Evolutionary conservation across 2,329 filamentous ascomycete species (phyloP).

Genomic region (Microdochium trichocladiopsis): DNA sequence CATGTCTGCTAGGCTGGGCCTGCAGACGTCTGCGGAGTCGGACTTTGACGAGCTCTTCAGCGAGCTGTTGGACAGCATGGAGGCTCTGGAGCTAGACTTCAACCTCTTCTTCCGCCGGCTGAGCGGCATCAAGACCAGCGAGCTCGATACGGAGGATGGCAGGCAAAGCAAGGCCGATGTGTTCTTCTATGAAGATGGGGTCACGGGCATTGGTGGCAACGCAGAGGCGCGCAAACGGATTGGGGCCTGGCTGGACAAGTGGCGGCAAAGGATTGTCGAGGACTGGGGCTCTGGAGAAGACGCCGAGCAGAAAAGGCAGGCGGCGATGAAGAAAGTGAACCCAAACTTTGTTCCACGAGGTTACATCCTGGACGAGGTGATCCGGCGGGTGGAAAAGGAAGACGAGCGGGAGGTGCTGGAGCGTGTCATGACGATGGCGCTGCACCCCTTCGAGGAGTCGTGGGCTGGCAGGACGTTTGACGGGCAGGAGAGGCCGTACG

Average conservation of each 20-base stretch:
- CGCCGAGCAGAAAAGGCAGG: slow-evolving; percentile 55
- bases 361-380: slow-evolving; percentile 92
- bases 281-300: slow-evolving; percentile 54
- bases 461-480: slow-evolving; percentile 53
- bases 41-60: slow-evolving; percentile 81
- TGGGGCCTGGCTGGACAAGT: slow-evolving; percentile 74
- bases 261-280: slow-evolving; percentile 63
- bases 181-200: slow-evolving; percentile 77
- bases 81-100: slow-evolving; percentile 81
- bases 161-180: slow-evolving; percentile 57
- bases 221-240: slow-evolving; percentile 60
- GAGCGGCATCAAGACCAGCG: slow-evolving; percentile 51
- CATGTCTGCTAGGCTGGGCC: slow-evolving; percentile 73
- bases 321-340: slow-evolving; percentile 78
- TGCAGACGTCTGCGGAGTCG: slow-evolving; percentile 58
- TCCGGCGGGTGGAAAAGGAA: slow-evolving; percentile 78
- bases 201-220: slow-evolving; percentile 51
- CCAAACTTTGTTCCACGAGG: slow-evolving; percentile 87
- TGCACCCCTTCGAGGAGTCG: slow-evolving; percentile 75
- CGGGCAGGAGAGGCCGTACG: slow-evolving; percentile 33
- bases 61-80: slow-evolving; percentile 74
- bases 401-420: slow-evolving; percentile 73
- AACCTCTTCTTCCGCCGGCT: slow-evolving; percentile 88
- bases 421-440: slow-evolving; percentile 72
- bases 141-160: slow-evolving; percentile 57